A percentile compares a stretch with the other conserved stretches of the same genome.
Conservation (phyloP, 2,329 filamentous ascomycete genomes). For the Trichoderma guizhouense region DNA sequence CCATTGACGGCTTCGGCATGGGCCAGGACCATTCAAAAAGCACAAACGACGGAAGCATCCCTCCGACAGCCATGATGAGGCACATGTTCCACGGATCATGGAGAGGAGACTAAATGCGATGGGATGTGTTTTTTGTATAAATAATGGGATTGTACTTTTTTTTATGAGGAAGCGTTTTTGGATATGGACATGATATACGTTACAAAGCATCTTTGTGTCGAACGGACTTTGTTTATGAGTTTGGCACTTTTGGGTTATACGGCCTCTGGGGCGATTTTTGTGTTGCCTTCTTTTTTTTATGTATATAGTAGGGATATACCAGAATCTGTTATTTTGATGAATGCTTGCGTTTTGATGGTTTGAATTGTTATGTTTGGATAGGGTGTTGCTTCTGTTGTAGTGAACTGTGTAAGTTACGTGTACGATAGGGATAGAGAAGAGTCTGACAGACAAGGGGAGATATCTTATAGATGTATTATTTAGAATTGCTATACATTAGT, state of each 20-base stretch:
- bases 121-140: not conserved
- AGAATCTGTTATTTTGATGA: not conserved
- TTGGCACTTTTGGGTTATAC: not conserved
- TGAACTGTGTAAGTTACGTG: not conserved
- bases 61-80: slow-evolving; percentile 26
- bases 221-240: not conserved
- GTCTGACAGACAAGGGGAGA: not conserved
- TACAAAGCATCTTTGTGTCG: not conserved
- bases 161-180: not conserved
- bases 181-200: not conserved
- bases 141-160: not conserved
- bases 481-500: not conserved
- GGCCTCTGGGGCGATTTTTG: not conserved
- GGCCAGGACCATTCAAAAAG: slow-evolving; percentile 28
- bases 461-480: not conserved
- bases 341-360: not conserved
- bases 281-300: not conserved
- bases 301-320: not conserved
- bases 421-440: not conserved
- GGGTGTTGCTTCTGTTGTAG: not conserved
- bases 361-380: not conserved
- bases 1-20: slow-evolving; percentile 30
- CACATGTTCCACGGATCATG: slow-evolving; percentile 26
- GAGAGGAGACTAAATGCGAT: slow-evolving; percentile 9
- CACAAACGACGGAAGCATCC: slow-evolving; percentile 28